Base-by-base conservation (phyloP, 805 yeast species). In the Monosporozyma aquatica region DNA sequence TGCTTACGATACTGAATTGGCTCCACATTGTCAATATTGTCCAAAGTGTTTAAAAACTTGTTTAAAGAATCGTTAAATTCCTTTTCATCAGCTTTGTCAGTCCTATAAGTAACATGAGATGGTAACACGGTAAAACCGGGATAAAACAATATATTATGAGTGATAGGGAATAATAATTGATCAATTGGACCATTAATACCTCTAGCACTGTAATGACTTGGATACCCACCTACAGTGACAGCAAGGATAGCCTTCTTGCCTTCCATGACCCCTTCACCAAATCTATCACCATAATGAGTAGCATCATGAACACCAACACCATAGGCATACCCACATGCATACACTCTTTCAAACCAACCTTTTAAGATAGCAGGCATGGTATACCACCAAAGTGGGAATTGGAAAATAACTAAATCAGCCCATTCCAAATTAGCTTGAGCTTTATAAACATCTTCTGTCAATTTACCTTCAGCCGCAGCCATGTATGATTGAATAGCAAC, bases 351-450 rank as follows among this genome's bases (percentile, higher is more conserved):
- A 22, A 59, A 38, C 59, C 61, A 59, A 11, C 63, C 62, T 29
- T 55, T 59, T 21, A 59, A 38, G 26, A 57, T 57, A n/a, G 62
- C 61, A 11, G 61, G 64, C 57, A 59, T 47, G 5, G 46, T 27
- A 41, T 44, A 58, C 63, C 64, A 59, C 63, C 64, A 59, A 2
- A 55, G 14, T 15, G 64, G 62, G 46, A 58, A 58, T 30, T 48
- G 55, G 26, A 56, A 49, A 21, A 59, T 47, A 9, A 59, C 45
- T 6, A 43, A n/a, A 40, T 59, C 64, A 9, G 61, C 59, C 63
- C 63, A 59, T 17, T 40, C 24, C 5, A 56, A 43, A 32, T 59
- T 59, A 32, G 54, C 51, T 35, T 59, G 64, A 38, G 55, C 64
- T 4, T 28, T 46, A 20, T 47, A 30, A 14, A 59, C 62, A 41